A percentile compares a stretch with the other conserved stretches of the same genome.
Evolutionary conservation across 257 asterid genomes (phyloP).

Genomic region (Solanum lycopersicoides): DNA sequence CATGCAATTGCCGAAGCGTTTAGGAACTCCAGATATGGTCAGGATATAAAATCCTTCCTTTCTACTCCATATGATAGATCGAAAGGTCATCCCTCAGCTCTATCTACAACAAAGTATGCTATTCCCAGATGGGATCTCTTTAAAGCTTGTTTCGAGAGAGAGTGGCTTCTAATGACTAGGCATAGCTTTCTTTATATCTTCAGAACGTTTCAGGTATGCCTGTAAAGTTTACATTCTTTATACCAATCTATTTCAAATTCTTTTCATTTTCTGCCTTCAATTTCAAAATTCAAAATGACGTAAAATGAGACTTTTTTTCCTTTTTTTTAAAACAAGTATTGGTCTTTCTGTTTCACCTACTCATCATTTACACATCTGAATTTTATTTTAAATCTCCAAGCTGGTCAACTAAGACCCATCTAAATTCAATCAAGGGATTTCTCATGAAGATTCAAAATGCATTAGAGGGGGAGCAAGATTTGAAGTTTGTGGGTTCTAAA

Average conservation of each 20-base stretch:
- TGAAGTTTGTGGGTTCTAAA: neutral
- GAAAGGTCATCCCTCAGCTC: conserved; percentile 49
- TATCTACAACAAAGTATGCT: conserved; percentile 56
- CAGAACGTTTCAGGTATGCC: conserved; percentile 69
- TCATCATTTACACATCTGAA: neutral
- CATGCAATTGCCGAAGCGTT: conserved; percentile 63
- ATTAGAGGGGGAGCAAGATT: neutral
- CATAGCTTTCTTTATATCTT: conserved; percentile 63
- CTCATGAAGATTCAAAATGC: neutral
- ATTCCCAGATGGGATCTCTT: conserved; percentile 59
- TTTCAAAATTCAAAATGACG: neutral
- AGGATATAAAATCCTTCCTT: conserved; percentile 29
- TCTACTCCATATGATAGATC: conserved; percentile 53
- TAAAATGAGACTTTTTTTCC: neutral
- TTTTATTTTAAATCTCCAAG: neutral
- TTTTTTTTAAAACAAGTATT: neutral
- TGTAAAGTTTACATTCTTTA: neutral
- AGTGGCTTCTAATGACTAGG: conserved; percentile 64
- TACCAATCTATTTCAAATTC: neutral
- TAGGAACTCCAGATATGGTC: conserved; percentile 48
- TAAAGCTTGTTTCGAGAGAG: conserved; percentile 69
- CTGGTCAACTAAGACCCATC: neutral
- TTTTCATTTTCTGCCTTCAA: neutral
- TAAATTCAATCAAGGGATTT: neutral
- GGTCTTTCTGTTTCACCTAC: neutral